Conservation (phyloP, 495 filamentous ascomycete genomes). For the Neurospora sublineolata region DNA sequence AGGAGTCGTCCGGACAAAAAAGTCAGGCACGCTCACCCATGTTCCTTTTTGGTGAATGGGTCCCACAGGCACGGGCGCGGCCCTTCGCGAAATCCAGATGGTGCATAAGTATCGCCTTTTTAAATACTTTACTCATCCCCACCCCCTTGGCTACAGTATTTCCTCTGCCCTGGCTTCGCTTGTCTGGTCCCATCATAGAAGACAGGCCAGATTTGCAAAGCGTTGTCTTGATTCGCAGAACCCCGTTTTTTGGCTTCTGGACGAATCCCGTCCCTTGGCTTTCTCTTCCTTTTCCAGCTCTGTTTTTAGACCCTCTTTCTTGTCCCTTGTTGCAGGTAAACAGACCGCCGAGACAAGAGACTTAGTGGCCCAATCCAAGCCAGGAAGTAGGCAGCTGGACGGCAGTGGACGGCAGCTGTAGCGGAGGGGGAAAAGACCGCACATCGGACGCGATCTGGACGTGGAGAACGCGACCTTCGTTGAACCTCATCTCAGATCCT, state of each 20-base stretch:
- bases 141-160: neutral
- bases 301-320: neutral
- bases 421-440: constrained; percentile 2
- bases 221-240: neutral
- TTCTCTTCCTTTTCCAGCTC: neutral
- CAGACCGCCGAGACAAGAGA: neutral
- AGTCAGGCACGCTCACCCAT: neutral
- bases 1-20: neutral
- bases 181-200: neutral
- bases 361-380: neutral
- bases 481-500: neutral
- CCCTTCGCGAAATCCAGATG: neutral
- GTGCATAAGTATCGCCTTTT: neutral
- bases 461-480: neutral
- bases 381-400: neutral
- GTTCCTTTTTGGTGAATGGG: neutral
- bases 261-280: neutral
- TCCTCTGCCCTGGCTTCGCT: neutral
- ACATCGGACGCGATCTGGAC: constrained; percentile 4
- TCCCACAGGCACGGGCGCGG: neutral
- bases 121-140: neutral
- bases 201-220: neutral
- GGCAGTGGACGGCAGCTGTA: neutral
- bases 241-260: neutral
- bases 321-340: neutral